Evolutionary conservation across 148 eudicot genomes (phyloP), one percentile per base, ranked within the genome.

Genomic region (Silene conica): DNA sequence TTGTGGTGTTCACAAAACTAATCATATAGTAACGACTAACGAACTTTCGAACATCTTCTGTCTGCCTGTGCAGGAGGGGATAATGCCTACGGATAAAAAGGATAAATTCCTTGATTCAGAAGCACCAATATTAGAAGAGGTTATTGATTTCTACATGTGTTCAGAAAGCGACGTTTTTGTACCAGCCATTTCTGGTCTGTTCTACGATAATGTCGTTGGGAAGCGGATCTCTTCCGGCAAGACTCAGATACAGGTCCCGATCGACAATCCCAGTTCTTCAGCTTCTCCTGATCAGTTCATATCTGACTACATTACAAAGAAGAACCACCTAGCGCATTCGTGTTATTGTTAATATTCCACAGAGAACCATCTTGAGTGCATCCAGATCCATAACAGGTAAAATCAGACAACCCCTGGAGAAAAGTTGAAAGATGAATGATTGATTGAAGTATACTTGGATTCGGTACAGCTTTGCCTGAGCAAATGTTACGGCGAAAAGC

Each of bases 211-310:
- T 67, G 97, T 92, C 16, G 99, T 92, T 7, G 99, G 96, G 59
- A 92, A 82, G 83, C 90, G 99, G 80, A 95, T 95, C 59, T 86
- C 94, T 26, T 77, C 92, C 31, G 97, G 99, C 54, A 85, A 72
- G 79, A 95, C 93, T 19, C 93, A 92, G 79, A 90, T 95, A 69
- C 92, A 92, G 38, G 97, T 95, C 71, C 99, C 98, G n/a, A 88
- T 82, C 11, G 76, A 87, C 74, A 77, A 82, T 66, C 74, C 86
- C 2, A 75, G 77, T 52, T 74, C 87, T 63, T 77, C 89, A 20
- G 85, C 92, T 45, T 70, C 97, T 59, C 78, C 89, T 8, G 74
- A 78, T 22, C 80, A 90, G 16, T 95, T 77, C 79, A 50, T 88
- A 64, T 90, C 97, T 25, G 86, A 80, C 48, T 95, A 92, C 23